phyloP scores from a whole-genome alignment of 257 asterid species.

The Solanum etuberosum region DNA sequence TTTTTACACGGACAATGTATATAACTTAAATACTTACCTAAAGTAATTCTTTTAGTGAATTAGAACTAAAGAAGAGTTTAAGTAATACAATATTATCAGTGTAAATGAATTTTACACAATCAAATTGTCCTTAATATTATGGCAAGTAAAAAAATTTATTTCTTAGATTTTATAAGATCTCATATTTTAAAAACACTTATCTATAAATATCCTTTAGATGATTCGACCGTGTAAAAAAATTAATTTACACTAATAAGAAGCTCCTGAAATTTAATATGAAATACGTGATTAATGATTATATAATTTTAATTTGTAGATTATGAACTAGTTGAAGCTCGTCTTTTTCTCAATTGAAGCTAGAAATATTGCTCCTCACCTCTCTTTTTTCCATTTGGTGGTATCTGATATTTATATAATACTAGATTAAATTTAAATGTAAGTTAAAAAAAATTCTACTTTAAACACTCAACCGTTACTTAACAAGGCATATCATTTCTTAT shows the following conservation, averaged over 20 bases:
- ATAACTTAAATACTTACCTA: no score
- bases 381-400: neutral
- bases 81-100: neutral
- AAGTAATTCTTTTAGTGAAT: neutral
- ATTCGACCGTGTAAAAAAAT: no score
- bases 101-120: neutral
- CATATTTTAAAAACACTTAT: neutral
- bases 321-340: neutral
- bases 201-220: neutral
- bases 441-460: no score
- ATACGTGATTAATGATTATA: neutral
- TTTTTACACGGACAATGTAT: neutral
- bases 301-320: neutral
- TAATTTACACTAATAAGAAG: neutral
- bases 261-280: neutral
- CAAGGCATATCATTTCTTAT: neutral
- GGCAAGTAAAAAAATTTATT: neutral
- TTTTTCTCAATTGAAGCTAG: neutral
- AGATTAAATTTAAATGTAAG: no score
- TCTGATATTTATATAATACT: no score
- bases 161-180: neutral
- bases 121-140: neutral
- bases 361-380: neutral
- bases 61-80: neutral
- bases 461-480: neutral